A percentile compares a stretch with the other conserved stretches of the same genome.
Evolutionary conservation across 192 early-diverging fungal species (phyloP).

Genomic region (Umbelopsis vinacea): DNA sequence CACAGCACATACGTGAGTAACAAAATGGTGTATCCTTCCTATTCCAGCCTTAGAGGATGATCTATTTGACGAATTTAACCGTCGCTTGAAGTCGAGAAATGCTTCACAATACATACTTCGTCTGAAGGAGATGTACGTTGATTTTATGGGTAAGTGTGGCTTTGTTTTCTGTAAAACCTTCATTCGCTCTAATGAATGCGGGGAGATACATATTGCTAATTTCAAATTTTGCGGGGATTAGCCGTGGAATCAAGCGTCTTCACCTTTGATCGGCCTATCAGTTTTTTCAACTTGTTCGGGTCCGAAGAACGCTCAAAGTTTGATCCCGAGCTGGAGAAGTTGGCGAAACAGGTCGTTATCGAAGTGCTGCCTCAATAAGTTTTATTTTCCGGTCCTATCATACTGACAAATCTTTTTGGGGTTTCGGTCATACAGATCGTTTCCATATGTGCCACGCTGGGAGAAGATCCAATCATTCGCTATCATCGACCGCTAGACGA

Average conservation of each 20-base stretch:
- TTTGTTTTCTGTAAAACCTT: neutral
- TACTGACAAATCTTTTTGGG: slow-evolving; percentile 8
- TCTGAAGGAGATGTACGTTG: slow-evolving; percentile 78
- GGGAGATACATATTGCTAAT: neutral
- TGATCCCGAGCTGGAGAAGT: slow-evolving; percentile 46
- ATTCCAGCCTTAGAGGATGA: slow-evolving; percentile 67
- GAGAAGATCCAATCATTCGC: slow-evolving; percentile 91
- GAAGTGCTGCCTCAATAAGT: neutral
- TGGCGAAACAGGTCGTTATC: slow-evolving; percentile 52
- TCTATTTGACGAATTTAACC: slow-evolving; percentile 54
- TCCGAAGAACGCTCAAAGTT: slow-evolving; percentile 46
- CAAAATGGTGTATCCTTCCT: neutral
- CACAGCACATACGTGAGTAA: slow-evolving; percentile 3
- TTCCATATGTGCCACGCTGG: slow-evolving; percentile 85
- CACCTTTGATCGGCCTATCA: slow-evolving; percentile 69
- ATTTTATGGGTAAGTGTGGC: slow-evolving; percentile 71
- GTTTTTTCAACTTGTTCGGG: slow-evolving; percentile 70
- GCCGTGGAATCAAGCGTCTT: slow-evolving; percentile 51
- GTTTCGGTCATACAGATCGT: slow-evolving; percentile 61
- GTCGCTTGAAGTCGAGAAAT: slow-evolving; percentile 54
- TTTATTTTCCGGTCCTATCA: neutral
- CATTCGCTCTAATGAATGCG: neutral
- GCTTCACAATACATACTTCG: slow-evolving; percentile 61
- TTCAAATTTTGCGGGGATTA: slow-evolving; percentile 9
- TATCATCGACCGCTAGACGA: slow-evolving; percentile 79